Percentiles rank a stretch among this genome's conserved stretches.
Conservation (phyloP, 805 yeast genomes). For the Middelhovenomyces tepae region DNA sequence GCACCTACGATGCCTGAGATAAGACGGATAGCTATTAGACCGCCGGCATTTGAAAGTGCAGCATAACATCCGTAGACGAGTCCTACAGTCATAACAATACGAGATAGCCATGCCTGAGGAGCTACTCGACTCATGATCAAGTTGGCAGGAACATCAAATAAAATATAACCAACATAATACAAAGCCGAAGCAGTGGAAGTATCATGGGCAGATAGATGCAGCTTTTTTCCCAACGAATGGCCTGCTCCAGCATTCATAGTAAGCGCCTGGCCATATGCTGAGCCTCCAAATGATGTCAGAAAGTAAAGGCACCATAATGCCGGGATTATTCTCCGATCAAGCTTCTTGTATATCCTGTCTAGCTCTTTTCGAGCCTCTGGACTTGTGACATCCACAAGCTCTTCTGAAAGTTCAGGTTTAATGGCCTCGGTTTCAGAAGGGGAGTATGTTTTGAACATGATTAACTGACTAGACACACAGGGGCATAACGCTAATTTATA, state of each 20-base stretch:
- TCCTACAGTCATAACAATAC: conserved; percentile 72
- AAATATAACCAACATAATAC: conserved; percentile 72
- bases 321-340: conserved; percentile 68
- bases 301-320: conserved; percentile 76
- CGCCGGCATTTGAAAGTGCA: conserved; percentile 45
- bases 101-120: conserved; percentile 77
- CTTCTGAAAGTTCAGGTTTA: too few relatives aligned
- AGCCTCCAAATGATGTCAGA: conserved; percentile 67
- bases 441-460: too few relatives aligned
- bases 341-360: conserved; percentile 38
- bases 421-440: too few relatives aligned
- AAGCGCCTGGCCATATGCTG: conserved; percentile 67
- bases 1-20: conserved; percentile 73
- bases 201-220: conserved; percentile 46
- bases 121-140: conserved; percentile 72
- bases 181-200: conserved; percentile 70
- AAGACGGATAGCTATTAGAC: conserved; percentile 63
- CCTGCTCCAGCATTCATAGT: conserved; percentile 63
- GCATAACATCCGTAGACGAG: conserved; percentile 67
- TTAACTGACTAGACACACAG: too few relatives aligned
- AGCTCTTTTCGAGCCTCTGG: conserved; percentile 15
- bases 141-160: conserved; percentile 86
- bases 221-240: conserved; percentile 50
- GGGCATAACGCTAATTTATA: too few relatives aligned
- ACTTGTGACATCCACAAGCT: too few relatives aligned